A percentile compares a stretch with the other conserved stretches of the same genome.
Evolutionary conservation across 257 asterid genomes (phyloP).

Genomic region (Osmanthus fragrans): DNA sequence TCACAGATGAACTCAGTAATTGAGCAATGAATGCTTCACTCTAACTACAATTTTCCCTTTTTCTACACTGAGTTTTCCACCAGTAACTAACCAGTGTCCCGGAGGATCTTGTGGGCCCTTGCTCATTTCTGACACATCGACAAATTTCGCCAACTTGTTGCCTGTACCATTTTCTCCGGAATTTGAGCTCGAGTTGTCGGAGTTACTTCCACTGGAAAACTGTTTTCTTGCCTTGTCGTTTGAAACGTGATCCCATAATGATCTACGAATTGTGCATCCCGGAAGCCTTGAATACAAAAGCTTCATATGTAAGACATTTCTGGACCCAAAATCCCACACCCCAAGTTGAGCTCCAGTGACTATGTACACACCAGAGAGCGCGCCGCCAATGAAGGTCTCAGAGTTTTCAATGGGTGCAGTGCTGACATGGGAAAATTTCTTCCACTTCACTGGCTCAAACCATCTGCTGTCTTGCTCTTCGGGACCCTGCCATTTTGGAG

Average conservation of each 20-base stretch:
- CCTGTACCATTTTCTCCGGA: conserved; percentile 42
- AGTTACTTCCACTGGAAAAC: conserved; percentile 12
- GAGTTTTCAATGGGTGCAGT: conserved; percentile 77
- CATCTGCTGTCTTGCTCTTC: conserved; percentile 93
- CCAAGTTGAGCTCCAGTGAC: conserved; percentile 92
- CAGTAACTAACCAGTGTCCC: conserved; percentile 88
- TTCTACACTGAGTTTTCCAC: conserved; percentile 82
- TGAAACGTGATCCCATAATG: conserved; percentile 70
- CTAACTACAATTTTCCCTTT: conserved; percentile 73
- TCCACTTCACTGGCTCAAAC: conserved; percentile 92
- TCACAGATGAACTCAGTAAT: conserved; percentile 38
- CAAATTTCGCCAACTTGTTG: conserved; percentile 69
- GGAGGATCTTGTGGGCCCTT: conserved; percentile 79
- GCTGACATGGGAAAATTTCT: conserved; percentile 82
- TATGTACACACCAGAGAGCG: conserved; percentile 55
- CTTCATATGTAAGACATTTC: conserved; percentile 77
- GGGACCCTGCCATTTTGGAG: conserved; percentile 91
- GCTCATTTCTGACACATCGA: conserved; percentile 63
- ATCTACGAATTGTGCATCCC: conserved; percentile 70
- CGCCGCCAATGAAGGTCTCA: conserved; percentile 54
- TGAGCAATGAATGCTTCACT: conserved; percentile 76
- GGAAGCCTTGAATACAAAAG: conserved; percentile 72
- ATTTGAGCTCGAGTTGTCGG: conserved; percentile 45
- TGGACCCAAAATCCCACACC: conserved; percentile 84
- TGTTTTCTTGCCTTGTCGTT: conserved; percentile 40